Evolutionary conservation across 805 yeast genomes (phyloP), one percentile per base, ranked within the genome.

Genomic region (Cyberlindnera suaveolens): DNA sequence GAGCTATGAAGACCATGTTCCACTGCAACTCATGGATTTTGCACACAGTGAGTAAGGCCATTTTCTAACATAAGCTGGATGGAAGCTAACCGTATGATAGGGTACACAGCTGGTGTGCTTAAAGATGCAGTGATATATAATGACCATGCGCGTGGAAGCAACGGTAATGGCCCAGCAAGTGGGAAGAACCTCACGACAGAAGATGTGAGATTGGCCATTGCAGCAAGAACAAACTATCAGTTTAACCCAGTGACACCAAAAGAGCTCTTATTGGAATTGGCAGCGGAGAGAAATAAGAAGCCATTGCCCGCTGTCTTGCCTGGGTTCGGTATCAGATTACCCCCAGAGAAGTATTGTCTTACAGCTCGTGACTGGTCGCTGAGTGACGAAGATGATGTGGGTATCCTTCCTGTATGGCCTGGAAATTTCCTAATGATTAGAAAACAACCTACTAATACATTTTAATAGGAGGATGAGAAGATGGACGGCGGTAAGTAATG

Each of bases 211-310:
- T 71, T 93, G 50, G 96, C 97, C 1, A 89, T 93, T 27, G 91
- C 93, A 0, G 93, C 98, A 0, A 72, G 96, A 46, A 87, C 96
- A n/a, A 89, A 86, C 58, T 88, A 88, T 61, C 98, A 95, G 62
- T 93, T 93, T 72, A 89, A 89, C 62, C 96, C 98, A 3, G 85
- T 85, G 3, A 93, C 95, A 6, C 98, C 98, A 4, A 93, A 91
- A 62, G 97, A 93, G 61, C 68, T 91, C 51, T 65, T 93, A 50
- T 67, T 93, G 63, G 96, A 91, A 64, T 69, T 93, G 54, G 99
- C 99, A 0, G 83, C 82, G 16, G 99, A 95, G 59, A 72, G 96
- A 50, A 93, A 93, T 64, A 82, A 87, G 54, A 82, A 86, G 59
- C 80, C 95, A 0, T 70, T 93, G 41, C 99, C 99, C 5, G 85